Conservation (phyloP, 129 eudicot species). For the Saussurea involucrata region DNA sequence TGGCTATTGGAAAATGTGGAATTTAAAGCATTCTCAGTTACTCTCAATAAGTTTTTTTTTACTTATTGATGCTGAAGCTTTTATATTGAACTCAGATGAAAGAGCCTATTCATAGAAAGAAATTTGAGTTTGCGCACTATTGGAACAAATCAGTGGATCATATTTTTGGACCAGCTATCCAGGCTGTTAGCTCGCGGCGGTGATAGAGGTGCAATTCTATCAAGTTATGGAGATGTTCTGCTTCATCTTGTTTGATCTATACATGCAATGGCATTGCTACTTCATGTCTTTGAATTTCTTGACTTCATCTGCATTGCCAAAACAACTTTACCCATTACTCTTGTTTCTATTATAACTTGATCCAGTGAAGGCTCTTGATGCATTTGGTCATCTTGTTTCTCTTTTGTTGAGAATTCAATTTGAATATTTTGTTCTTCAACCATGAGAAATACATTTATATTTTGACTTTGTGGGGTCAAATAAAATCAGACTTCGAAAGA, state of each 20-base stretch:
- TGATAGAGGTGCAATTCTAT: slow-evolving; percentile 35
- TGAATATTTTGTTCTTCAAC: neutral
- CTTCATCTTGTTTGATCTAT: neutral
- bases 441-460: neutral
- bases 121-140: slow-evolving; percentile 48
- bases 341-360: neutral
- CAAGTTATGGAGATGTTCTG: slow-evolving; percentile 5
- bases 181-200: slow-evolving; percentile 54
- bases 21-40: neutral
- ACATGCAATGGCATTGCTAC: slow-evolving; percentile 2
- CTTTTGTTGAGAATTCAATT: neutral
- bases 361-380: neutral
- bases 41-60: neutral
- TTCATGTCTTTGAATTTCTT: neutral
- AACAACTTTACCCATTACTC: neutral
- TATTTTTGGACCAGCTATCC: slow-evolving; percentile 51
- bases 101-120: slow-evolving; percentile 36
- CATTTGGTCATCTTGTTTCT: neutral
- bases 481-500: neutral
- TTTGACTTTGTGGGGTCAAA: neutral
- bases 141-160: slow-evolving; percentile 70
- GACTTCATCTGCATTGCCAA: slow-evolving; percentile 6
- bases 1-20: neutral
- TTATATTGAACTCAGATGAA: slow-evolving; percentile 30
- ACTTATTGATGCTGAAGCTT: slow-evolving; percentile 6